Conservation (phyloP, 1,284 basidiomycete genomes). For the Ustilago xerochloae region DNA sequence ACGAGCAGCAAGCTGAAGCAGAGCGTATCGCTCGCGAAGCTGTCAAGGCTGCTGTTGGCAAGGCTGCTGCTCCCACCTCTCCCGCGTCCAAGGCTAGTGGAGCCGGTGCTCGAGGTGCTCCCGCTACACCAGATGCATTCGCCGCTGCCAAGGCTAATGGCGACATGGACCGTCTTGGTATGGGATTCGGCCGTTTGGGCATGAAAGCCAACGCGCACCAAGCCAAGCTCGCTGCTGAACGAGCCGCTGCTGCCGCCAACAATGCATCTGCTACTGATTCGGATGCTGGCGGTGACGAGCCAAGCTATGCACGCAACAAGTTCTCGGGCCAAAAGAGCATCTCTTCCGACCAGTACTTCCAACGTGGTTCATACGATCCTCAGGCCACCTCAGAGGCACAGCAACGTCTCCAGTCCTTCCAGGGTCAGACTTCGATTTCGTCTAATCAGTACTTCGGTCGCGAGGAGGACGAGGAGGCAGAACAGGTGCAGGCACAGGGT, state of each 20-base stretch:
- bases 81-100: conserved; percentile 16
- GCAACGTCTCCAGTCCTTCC: conserved; percentile 83
- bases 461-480: conserved; percentile 80
- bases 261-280: conserved; percentile 23
- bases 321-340: conserved; percentile 89
- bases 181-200: conserved; percentile 86
- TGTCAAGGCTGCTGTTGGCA: conserved; percentile 46
- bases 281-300: conserved; percentile 69
- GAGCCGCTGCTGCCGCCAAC: conserved; percentile 47
- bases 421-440: conserved; percentile 91
- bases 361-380: conserved; percentile 87
- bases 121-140: conserved; percentile 21
- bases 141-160: conserved; percentile 69
- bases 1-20: conserved; percentile 48
- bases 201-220: conserved; percentile 54
- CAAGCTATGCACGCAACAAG: conserved; percentile 85
- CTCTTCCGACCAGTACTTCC: conserved; percentile 98
- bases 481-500: conserved; percentile 27
- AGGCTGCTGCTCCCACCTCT: conserved; percentile 17
- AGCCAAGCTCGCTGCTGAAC: conserved; percentile 51
- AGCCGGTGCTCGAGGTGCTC: conserved; percentile 23
- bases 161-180: conserved; percentile 77
- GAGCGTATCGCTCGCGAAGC: conserved; percentile 58
- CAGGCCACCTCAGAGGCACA: conserved; percentile 80
- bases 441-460: conserved; percentile 80